Percentiles rank a stretch among this genome's conserved stretches.
These are phyloP conservation scores for Margaritispora aquatica DNA, from an alignment of 495 filamentous ascomycete genomes.

Conservation along the genomic window DNA sequence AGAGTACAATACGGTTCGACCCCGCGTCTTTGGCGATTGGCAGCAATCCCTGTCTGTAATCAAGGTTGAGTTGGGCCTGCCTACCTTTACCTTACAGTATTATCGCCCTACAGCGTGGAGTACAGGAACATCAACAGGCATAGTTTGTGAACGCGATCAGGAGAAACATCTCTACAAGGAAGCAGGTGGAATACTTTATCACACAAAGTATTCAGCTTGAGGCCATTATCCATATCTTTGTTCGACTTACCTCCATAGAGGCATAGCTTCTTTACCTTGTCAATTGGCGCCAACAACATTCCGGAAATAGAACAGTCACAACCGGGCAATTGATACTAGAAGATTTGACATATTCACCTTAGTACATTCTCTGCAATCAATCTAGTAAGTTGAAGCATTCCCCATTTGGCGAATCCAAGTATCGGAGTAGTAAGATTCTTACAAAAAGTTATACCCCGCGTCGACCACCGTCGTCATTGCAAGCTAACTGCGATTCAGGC, in stretches of 20 bases:
- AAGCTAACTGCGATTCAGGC: constrained; percentile 3
- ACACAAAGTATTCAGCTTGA: too few relatives aligned
- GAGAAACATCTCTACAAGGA: background rate
- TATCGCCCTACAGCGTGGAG: background rate
- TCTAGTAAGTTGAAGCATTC: too few relatives aligned
- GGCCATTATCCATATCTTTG: too few relatives aligned
- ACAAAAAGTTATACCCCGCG: constrained; percentile 5
- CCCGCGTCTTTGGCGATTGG: background rate
- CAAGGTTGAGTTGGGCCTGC: background rate
- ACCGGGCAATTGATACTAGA: background rate
- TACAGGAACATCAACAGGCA: too few relatives aligned
- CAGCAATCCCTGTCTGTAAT: constrained; percentile 10
- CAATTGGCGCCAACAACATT: background rate
- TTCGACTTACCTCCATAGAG: too few relatives aligned
- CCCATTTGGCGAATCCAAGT: too few relatives aligned
- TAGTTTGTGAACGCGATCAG: background rate
- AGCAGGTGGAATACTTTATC: too few relatives aligned
- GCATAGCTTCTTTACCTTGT: background rate
- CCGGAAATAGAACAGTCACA: background rate
- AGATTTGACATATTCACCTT: background rate
- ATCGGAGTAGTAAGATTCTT: too few relatives aligned
- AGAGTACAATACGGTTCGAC: background rate
- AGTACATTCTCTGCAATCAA: too few relatives aligned
- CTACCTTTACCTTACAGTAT: background rate
- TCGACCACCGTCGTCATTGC: constrained; percentile 9